Evolutionary conservation across 2,329 filamentous ascomycete genomes (phyloP).

Genomic region (Penicillium sp.): DNA sequence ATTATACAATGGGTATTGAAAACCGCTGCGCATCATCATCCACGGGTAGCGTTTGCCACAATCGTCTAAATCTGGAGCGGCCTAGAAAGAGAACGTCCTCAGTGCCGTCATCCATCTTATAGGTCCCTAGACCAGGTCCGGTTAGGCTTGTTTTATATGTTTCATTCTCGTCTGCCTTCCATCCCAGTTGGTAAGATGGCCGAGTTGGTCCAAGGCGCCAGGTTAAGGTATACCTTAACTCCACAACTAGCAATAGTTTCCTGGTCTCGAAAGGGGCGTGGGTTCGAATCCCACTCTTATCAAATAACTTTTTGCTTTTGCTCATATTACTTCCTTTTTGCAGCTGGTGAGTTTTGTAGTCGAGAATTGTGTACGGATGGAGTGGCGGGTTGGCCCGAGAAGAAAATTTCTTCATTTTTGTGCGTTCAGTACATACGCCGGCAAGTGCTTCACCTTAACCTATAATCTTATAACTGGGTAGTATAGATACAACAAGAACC

Average conservation of each 20-base stretch:
- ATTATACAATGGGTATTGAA: too few species aligned
- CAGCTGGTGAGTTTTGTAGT: too few species aligned
- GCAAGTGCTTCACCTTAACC: neutral
- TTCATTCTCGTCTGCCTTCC: too few species aligned
- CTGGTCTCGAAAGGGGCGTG: slow-evolving; percentile 10
- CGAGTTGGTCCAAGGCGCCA: slow-evolving; percentile 32
- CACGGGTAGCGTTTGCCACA: too few species aligned
- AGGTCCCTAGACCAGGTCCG: too few species aligned
- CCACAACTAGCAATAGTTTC: slow-evolving; percentile 9
- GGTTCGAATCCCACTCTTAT: slow-evolving; percentile 11
- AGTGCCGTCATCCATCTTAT: too few species aligned
- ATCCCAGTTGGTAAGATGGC: slow-evolving; percentile 25
- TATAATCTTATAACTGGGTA: neutral
- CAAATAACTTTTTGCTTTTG: neutral
- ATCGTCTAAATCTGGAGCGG: too few species aligned
- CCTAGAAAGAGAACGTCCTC: too few species aligned
- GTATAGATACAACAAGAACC: neutral
- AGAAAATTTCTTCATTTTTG: neutral
- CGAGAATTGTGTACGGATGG: too few species aligned
- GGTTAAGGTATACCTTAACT: slow-evolving; percentile 28
- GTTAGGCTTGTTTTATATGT: too few species aligned
- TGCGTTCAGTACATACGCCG: neutral
- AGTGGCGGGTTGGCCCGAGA: neutral
- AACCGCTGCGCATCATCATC: too few species aligned
- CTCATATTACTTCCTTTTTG: too few species aligned